Conservation (phyloP, 179 eudicot species). For the Heliamphora pulchella region DNA sequence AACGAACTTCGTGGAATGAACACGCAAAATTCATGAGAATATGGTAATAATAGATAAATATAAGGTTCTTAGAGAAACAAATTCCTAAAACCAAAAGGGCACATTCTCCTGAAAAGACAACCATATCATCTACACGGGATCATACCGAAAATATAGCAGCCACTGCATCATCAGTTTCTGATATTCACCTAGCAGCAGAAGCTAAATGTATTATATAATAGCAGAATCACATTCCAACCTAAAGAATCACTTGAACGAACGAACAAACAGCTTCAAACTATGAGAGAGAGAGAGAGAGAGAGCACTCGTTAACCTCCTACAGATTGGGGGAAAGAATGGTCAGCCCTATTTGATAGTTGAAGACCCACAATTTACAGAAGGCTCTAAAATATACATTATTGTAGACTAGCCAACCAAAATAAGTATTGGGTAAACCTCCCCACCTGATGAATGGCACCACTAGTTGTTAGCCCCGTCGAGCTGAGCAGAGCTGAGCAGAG, state of each 20-base stretch:
- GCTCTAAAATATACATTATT: constrained; percentile 15
- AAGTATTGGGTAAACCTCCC: not conserved
- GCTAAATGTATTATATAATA: not conserved
- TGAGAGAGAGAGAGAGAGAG: constrained; percentile 7
- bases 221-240: constrained; percentile 11
- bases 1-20: no score
- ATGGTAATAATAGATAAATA: no score
- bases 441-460: constrained; percentile 9
- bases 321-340: constrained; percentile 27
- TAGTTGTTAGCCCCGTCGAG: not conserved
- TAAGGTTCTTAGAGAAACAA: no score
- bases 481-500: not conserved
- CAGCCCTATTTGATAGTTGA: constrained; percentile 20
- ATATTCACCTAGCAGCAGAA: not conserved
- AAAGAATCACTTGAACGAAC: constrained; percentile 7
- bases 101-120: not conserved
- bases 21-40: no score
- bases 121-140: constrained; percentile 12
- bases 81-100: not conserved
- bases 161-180: constrained; percentile 9
- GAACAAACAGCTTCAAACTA: not conserved
- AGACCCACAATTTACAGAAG: constrained; percentile 23
- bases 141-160: not conserved
- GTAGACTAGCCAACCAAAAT: not conserved
- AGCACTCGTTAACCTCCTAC: constrained; percentile 12